Conservation (phyloP, 116 monocot species). For the Papilionanthe hybrid region DNA sequence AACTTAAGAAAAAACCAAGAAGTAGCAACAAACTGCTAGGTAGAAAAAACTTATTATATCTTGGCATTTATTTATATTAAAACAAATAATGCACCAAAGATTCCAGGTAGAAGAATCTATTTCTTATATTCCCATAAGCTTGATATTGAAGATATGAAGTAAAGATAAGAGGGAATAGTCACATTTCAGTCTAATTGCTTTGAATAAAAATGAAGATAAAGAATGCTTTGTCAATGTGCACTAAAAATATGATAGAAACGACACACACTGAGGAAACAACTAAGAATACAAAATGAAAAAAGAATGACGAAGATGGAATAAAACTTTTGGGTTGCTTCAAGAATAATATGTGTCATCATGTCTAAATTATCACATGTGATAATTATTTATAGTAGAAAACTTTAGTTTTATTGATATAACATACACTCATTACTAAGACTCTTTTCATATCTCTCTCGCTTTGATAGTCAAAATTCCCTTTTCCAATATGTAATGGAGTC, state of each 20-base stretch:
- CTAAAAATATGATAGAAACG: not conserved
- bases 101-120: constrained; percentile 3
- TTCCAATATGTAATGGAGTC: too few species aligned
- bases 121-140: constrained; percentile 35
- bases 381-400: not conserved
- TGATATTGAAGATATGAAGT: constrained; percentile 27
- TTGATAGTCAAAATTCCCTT: too few species aligned
- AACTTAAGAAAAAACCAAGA: not conserved
- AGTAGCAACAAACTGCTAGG: too few species aligned
- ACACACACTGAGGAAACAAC: not conserved
- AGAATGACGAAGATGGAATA: not conserved
- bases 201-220: not conserved
- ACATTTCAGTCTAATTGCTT: not conserved
- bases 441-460: too few species aligned
- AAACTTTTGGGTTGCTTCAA: not conserved
- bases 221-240: not conserved
- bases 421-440: not conserved
- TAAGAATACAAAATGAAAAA: not conserved
- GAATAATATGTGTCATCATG: not conserved
- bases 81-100: not conserved
- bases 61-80: not conserved
- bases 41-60: not conserved
- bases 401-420: too few species aligned
- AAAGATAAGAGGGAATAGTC: not conserved
- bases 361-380: not conserved